These are phyloP conservation scores for Erythrobasidium hasegawianum DNA, from an alignment of 1,284 basidiomycete species.

Conservation along the genomic window DNA sequence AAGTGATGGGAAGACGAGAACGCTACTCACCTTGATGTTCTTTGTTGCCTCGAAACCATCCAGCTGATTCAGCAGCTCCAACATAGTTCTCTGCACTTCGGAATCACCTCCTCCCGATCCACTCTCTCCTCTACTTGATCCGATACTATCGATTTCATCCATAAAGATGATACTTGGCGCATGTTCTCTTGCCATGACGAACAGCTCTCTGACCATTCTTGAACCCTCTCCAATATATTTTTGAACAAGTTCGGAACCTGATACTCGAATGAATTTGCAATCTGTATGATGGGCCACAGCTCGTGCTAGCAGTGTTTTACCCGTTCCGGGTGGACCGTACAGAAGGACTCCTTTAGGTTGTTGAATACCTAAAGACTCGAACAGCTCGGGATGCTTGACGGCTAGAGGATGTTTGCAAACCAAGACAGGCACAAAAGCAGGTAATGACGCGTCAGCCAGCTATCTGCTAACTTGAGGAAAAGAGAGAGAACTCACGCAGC, in stretches of 20 bases:
- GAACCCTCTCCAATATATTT: slow-evolving; percentile 98
- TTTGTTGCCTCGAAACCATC: slow-evolving; percentile 97
- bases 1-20: not conserved
- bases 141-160: slow-evolving; percentile 97
- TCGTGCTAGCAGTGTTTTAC: slow-evolving; percentile 95
- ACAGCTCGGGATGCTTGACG: slow-evolving; percentile 88
- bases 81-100: slow-evolving; percentile 96
- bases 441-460: not conserved
- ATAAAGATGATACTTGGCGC: slow-evolving; percentile 98
- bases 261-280: slow-evolving; percentile 96
- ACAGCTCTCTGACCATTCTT: slow-evolving; percentile 93
- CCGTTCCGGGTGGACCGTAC: slow-evolving; percentile 93
- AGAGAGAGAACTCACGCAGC: slow-evolving; percentile 59
- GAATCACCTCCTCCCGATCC: slow-evolving; percentile 80
- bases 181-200: slow-evolving; percentile 98
- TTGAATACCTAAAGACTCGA: slow-evolving; percentile 92
- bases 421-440: no score
- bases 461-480: no score
- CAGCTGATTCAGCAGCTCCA: slow-evolving; percentile 92
- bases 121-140: slow-evolving; percentile 82
- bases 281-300: slow-evolving; percentile 98
- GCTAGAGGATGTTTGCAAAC: slow-evolving; percentile 6
- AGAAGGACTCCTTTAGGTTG: slow-evolving; percentile 94
- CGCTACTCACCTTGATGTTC: slow-evolving; percentile 78
- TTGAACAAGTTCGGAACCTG: slow-evolving; percentile 91